phyloP scores from a whole-genome alignment of 2,329 filamentous ascomycete genomes.

The Teratosphaeria pseudoeucalypti region DNA sequence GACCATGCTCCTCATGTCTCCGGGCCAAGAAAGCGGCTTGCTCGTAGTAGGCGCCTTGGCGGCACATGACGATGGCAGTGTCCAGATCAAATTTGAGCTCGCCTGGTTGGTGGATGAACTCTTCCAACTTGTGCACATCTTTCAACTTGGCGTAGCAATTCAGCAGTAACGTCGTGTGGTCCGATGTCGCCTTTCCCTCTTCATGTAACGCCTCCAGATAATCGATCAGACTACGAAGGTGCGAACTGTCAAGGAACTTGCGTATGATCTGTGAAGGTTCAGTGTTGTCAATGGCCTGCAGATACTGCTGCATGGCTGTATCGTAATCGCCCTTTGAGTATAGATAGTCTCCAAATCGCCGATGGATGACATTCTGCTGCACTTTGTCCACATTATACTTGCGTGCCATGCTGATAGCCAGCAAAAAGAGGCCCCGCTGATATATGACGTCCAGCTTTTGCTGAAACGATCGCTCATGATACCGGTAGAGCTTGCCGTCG shows the following conservation, averaged over 20 bases:
- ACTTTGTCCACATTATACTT: slow-evolving; percentile 69
- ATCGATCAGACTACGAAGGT: slow-evolving; percentile 93
- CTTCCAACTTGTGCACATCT: slow-evolving; percentile 89
- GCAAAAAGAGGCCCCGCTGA: slow-evolving; percentile 80
- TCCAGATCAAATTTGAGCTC: slow-evolving; percentile 95
- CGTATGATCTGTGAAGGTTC: slow-evolving; percentile 94
- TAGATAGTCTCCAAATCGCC: slow-evolving; percentile 85
- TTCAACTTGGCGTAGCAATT: slow-evolving; percentile 99
- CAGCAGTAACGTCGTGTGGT: slow-evolving; percentile 86
- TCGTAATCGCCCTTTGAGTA: slow-evolving; percentile 96
- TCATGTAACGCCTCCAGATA: slow-evolving; percentile 95
- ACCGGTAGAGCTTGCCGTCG: slow-evolving; percentile 84
- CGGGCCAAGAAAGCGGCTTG: slow-evolving; percentile 93
- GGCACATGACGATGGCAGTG: slow-evolving; percentile 93
- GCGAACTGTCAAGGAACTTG: slow-evolving; percentile 94
- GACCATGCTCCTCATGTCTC: slow-evolving; percentile 83
- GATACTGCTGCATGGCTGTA: slow-evolving; percentile 97
- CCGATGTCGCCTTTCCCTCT: slow-evolving; percentile 81
- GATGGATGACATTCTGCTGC: slow-evolving; percentile 85
- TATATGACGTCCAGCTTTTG: slow-evolving; percentile 91
- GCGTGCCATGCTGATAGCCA: slow-evolving; percentile 86
- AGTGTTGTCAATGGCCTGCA: slow-evolving; percentile 89
- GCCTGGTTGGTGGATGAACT: slow-evolving; percentile 90
- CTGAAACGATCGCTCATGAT: slow-evolving; percentile 81
- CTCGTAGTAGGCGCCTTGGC: slow-evolving; percentile 92